Evolutionary conservation across 257 asterid genomes (phyloP), one percentile per base, ranked within the genome.

Genomic region (Penstemon eatonii): DNA sequence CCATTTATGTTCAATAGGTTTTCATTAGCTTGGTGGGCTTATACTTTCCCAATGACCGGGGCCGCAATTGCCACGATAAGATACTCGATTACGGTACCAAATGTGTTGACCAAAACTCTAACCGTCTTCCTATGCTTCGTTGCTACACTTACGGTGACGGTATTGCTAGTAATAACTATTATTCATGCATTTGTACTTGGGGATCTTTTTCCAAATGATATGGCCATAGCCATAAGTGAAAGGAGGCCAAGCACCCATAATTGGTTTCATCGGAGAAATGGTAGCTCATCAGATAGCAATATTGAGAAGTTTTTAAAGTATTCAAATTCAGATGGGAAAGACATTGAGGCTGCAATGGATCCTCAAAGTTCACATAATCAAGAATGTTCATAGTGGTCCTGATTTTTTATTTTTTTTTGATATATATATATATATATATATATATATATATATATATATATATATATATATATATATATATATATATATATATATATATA

Each of bases 1-100:
- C 46, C 6, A 8, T n/a, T 57, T n/a, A 63, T 11, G 40, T 52
- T 13, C 9, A 6, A 2, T 40, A 86, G 87, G 47, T 92, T 92
- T 65, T 89, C 98, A 8, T 42, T 89, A 69, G 90, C 92, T 9
- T 91, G 98, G 96, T 91, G 98, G 98, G 98, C 95, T 5, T 91
- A 91, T 78, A 91, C 98, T 4, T 89, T 91, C 63, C 96, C 98
- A 0, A 89, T 89, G 98, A 89, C 98, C 0, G 90, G 92, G 15
- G 96, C 89, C 0, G 96, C 88, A 6, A 76, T 86, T 4, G 95
- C 96, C 4, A 87, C 94, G 10, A 81, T 89, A 49, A 80, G 75
- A 56, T 89, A 89, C 83, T 71, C 98, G 4, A 36, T 54, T 9
- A 82, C 53, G 62, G 92, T 87, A 8, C 61, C 80, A n/a, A 81